Base-by-base conservation (phyloP, 2,329 filamentous ascomycete species). In the Phialocephala subalpina region DNA sequence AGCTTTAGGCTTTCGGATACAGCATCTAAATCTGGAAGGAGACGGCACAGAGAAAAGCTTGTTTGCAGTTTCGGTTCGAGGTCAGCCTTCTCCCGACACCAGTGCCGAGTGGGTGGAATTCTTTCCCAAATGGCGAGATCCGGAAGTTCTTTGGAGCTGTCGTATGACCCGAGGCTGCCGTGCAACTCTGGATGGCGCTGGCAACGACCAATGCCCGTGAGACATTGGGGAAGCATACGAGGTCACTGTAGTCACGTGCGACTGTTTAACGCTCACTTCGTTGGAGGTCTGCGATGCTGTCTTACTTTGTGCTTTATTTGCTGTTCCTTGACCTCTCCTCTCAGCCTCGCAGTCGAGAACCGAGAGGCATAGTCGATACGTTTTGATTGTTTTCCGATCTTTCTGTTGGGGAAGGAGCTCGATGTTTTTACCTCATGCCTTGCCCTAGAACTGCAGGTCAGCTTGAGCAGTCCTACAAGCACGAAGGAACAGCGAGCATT, bases 21-120 rank as follows among this genome's bases (percentile, higher is more conserved):
- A 18, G 11, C 22, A 18, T 53, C 49, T 53, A 22, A 11, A 49
- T 49, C n/a, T 49, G 49, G 49, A 7, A 53, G 49, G 49, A 29
- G 25, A 14, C 47, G 25, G 22, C 6, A 14, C 12, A 53, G 25
- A 6, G 49, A 29, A 53, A 53, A 53, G 49, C 49, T 53, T 53
- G 49, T 53, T 29, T 33, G 25, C n/a, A 7, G 2, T 11, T 53
- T 53, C 45, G n/a, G n/a, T 11, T 22, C n/a, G 25, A 49, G 7
- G 40, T 6, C 45, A 49, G 22, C 45, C 45, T 49, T 49, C 45
- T 11, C 8, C 25, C 8, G 16, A 16, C 12, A 33, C 49, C 16
- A 53, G 25, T 53, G 49, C 25, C 25, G 49, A 53, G 49, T 53
- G 49, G 49, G 12, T 53, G 49, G 49, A 33, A 20, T 16, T 14